phyloP scores from a whole-genome alignment of 768 basidiomycete species.

The Mrakia blollopis region DNA sequence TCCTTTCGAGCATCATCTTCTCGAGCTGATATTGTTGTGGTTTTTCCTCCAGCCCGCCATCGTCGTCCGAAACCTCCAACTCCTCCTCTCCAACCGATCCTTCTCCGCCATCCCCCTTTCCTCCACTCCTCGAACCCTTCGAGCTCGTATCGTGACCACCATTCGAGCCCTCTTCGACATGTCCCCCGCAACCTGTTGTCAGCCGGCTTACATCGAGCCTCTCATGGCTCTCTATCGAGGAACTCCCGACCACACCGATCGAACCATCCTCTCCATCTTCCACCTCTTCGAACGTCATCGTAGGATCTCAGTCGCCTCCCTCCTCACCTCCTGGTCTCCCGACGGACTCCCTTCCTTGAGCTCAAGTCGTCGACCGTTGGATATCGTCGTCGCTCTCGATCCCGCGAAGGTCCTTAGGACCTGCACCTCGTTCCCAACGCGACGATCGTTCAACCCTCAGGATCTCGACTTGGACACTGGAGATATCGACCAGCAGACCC shows the following conservation, averaged over 20 bases:
- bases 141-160: slow-evolving; percentile 55
- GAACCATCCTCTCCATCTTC: slow-evolving; percentile 66
- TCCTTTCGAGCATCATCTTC: no score
- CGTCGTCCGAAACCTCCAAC: slow-evolving; percentile 72
- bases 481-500: slow-evolving; percentile 43
- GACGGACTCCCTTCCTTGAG: slow-evolving; percentile 35
- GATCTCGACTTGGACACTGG: slow-evolving; percentile 32
- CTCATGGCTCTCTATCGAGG: slow-evolving; percentile 70
- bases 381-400: slow-evolving; percentile 68
- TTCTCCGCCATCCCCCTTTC: slow-evolving; percentile 46
- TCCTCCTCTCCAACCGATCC: slow-evolving; percentile 62
- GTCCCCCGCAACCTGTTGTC: slow-evolving; percentile 78
- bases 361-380: slow-evolving; percentile 49
- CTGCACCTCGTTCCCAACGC: slow-evolving; percentile 63
- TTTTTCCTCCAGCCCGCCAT: slow-evolving; percentile 54
- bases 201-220: slow-evolving; percentile 74
- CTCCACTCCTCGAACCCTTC: slow-evolving; percentile 38
- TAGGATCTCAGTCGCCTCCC: slow-evolving; percentile 57
- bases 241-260: slow-evolving; percentile 62
- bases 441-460: slow-evolving; percentile 50
- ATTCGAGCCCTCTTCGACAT: slow-evolving; percentile 65
- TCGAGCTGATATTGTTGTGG: neutral
- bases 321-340: slow-evolving; percentile 65
- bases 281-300: slow-evolving; percentile 69
- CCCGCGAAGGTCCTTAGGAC: slow-evolving; percentile 63